Conservation (phyloP, 495 filamentous ascomycete species). For the Daldinia vernicosa region DNA sequence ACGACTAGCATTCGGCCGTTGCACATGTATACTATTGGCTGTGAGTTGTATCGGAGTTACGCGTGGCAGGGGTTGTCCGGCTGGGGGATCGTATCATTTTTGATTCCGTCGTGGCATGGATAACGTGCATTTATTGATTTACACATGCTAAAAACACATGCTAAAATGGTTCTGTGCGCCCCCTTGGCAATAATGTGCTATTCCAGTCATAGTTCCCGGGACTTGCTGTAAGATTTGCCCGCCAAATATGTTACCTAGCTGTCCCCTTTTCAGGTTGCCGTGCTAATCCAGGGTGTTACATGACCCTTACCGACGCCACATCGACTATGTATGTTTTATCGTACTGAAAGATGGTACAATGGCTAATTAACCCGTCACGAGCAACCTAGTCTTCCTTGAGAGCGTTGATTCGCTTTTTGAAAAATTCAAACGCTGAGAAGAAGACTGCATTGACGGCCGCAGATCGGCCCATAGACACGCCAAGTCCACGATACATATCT, state of each 20-base stretch:
- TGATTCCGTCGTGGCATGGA: constrained; percentile 27
- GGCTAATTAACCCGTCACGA: constrained; percentile 6
- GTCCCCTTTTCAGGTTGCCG: constrained; percentile 30
- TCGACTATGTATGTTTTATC: constrained; percentile 26
- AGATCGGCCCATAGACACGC: constrained; percentile 80
- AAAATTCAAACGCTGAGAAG: constrained; percentile 79
- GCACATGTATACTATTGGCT: constrained; percentile 21
- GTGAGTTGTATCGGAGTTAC: constrained; percentile 9
- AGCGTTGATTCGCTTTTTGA: constrained; percentile 75
- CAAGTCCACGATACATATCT: constrained; percentile 78
- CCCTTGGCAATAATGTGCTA: constrained; percentile 17
- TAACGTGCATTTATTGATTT: constrained; percentile 42
- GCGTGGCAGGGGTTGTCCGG: constrained; percentile 19
- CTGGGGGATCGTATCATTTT: constrained; percentile 24
- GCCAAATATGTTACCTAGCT: constrained; percentile 29
- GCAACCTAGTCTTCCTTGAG: constrained; percentile 53
- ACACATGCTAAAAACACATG: constrained; percentile 26
- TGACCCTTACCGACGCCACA: constrained; percentile 30
- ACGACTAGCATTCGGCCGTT: constrained; percentile 7
- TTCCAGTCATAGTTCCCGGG: constrained; percentile 24
- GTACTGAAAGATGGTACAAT: constrained; percentile 30
- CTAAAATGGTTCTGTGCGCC: constrained; percentile 26
- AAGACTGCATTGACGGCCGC: constrained; percentile 79
- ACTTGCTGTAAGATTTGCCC: constrained; percentile 26
- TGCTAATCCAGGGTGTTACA: constrained; percentile 20